phyloP scores from a whole-genome alignment of 257 asterid genomes.

The Voacanga thouarsii region DNA sequence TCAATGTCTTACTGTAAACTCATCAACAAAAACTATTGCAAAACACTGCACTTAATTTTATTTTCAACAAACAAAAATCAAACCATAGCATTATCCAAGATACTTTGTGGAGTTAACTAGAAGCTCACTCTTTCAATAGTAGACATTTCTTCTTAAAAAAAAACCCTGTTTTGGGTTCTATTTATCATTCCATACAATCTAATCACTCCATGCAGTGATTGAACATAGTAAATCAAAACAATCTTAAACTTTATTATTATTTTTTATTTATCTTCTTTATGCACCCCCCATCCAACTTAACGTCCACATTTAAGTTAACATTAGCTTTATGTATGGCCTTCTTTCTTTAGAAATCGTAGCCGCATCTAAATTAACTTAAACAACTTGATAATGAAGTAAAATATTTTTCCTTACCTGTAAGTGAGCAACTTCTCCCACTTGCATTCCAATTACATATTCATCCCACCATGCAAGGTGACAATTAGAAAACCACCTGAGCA shows the following conservation, averaged over 20 bases:
- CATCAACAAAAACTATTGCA: no score
- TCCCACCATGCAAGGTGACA: constrained; percentile 77
- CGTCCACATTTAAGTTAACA: neutral
- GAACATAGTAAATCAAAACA: neutral
- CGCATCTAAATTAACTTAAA: neutral
- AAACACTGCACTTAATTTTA: no score
- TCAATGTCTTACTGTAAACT: no score
- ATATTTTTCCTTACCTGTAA: constrained; percentile 42
- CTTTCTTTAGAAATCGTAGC: neutral
- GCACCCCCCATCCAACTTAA: neutral
- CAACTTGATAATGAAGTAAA: constrained; percentile 1
- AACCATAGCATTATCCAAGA: no score
- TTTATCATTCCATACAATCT: neutral
- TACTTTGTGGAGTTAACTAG: no score
- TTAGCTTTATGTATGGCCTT: neutral
- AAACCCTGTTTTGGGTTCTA: neutral
- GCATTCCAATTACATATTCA: constrained; percentile 95
- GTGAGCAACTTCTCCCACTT: constrained; percentile 91
- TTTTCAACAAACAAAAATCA: no score
- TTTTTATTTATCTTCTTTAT: neutral
- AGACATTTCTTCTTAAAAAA: neutral
- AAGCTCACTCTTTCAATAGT: neutral
- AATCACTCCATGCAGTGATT: neutral
- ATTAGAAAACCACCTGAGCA: neutral
- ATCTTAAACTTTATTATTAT: neutral